Conservation (phyloP, 2,329 filamentous ascomycete species). For the Microcyclospora tardicrescens region DNA sequence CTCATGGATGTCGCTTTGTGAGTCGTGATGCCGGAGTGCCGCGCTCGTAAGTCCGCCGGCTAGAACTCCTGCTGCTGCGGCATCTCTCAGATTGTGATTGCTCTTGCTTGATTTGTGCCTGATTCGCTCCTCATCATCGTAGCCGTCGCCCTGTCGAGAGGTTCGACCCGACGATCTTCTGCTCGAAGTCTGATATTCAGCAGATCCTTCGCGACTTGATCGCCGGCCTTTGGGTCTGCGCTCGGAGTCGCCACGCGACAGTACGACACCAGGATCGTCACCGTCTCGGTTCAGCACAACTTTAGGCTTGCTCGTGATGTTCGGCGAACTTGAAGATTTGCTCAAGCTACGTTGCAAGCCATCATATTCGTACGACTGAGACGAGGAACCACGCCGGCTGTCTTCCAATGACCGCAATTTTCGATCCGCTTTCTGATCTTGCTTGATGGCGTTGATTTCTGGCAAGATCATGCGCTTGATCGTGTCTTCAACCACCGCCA, state of each 20-base stretch:
- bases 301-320: slow-evolving; percentile 46
- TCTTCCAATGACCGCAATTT: slow-evolving; percentile 56
- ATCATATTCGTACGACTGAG: slow-evolving; percentile 30
- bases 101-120: slow-evolving; percentile 43
- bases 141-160: slow-evolving; percentile 13
- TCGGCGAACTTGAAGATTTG: slow-evolving; percentile 48
- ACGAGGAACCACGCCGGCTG: slow-evolving; percentile 49
- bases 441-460: slow-evolving; percentile 80
- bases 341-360: slow-evolving; percentile 41
- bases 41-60: slow-evolving; percentile 49
- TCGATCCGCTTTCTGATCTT: slow-evolving; percentile 69
- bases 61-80: slow-evolving; percentile 41
- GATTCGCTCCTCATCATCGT: slow-evolving; percentile 36
- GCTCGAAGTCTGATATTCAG: slow-evolving; percentile 13
- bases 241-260: slow-evolving; percentile 41
- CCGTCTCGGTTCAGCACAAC: slow-evolving; percentile 47
- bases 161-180: slow-evolving; percentile 16
- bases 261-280: slow-evolving; percentile 44
- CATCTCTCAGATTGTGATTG: slow-evolving; percentile 33
- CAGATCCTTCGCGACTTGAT: slow-evolving; percentile 35
- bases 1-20: slow-evolving; percentile 41
- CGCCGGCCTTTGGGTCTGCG: slow-evolving; percentile 39
- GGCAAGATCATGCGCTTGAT: slow-evolving; percentile 82
- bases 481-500: slow-evolving; percentile 86
- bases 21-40: slow-evolving; percentile 51